Base-by-base conservation (phyloP, 2,329 filamentous ascomycete species). In the Coleophoma crateriformis region DNA sequence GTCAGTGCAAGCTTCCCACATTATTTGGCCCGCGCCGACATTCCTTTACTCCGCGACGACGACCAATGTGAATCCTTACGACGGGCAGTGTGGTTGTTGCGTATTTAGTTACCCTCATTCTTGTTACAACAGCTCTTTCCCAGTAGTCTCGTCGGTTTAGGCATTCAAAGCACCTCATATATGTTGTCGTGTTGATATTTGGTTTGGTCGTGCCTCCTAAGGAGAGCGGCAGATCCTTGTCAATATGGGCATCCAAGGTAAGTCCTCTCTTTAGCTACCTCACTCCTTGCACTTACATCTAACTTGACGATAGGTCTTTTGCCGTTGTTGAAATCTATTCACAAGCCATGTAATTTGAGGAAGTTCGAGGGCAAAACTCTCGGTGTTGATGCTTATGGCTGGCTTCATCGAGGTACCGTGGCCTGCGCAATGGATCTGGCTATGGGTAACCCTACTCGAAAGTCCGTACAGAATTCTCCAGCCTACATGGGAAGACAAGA, bases 361-460 rank as follows among this genome's bases (percentile, higher is more conserved):
- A 90, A 90, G 63, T 96, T 88, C 68, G 73, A 80, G 12, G 94
- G 92, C 46, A 85, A 95, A 69, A 95, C 87, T 1, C 79, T 99
- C 43, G 95, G 88, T n/a, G 85, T 99, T 34, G 94, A 99, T 68
- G 92, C 88, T 50, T 99, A 99, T 76, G 94, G 92, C 66, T 99
- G 95, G 94, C 83, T 99, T 49, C 94, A 99, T 69, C 86, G 94
- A 58, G 95, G 91, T 48, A 90, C 90, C 43, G 85, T 95, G 57
- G 81, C 88, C 45, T 97, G 92, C 72, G 90, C 92, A 55, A 82
- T 94, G 61, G 94, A 97, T 62, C 79, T 99, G 54, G 94, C 90
- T 34, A 79, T 92, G 61, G 90, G 82, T 61, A 94, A 89, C 66
- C 90, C 90, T 13, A 97, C 91, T 0, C 85, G 81, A 48, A 95